Conservation (phyloP, 2,329 filamentous ascomycete genomes). For the Colletotrichum agaves region DNA sequence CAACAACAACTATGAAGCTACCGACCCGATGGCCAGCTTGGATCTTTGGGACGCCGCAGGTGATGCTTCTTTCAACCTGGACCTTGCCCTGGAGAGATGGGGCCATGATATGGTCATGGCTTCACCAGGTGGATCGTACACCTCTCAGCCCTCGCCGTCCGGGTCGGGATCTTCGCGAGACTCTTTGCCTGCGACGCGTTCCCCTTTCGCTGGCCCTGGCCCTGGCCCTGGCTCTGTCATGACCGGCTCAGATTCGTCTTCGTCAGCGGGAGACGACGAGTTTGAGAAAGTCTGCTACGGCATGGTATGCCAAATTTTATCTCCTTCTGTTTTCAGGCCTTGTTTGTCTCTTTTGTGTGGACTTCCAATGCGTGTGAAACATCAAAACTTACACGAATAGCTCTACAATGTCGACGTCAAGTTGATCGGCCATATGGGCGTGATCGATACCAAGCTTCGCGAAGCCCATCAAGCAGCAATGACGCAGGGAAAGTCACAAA, state of each 20-base stretch:
- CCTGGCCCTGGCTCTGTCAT: conserved; percentile 13
- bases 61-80: neutral
- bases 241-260: conserved; percentile 22
- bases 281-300: conserved; percentile 42
- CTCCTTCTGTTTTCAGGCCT: too few relatives aligned
- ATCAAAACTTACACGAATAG: conserved; percentile 32
- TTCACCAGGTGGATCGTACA: neutral
- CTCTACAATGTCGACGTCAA: conserved; percentile 42
- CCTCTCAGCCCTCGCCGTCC: neutral
- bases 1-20: neutral
- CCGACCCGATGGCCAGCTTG: neutral
- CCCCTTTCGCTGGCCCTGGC: conserved; percentile 18
- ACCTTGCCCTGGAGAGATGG: conserved; percentile 2
- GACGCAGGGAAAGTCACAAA: neutral
- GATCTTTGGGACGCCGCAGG: neutral
- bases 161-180: conserved; percentile 12
- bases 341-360: neutral
- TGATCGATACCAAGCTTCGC: conserved; percentile 37
- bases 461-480: conserved; percentile 14
- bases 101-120: neutral
- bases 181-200: conserved; percentile 22
- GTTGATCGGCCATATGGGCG: conserved; percentile 41
- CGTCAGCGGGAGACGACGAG: conserved; percentile 26
- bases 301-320: conserved; percentile 39
- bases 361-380: neutral